Evolutionary conservation across 2,329 filamentous ascomycete species (phyloP).

Genomic region (Diaporthe citri): DNA sequence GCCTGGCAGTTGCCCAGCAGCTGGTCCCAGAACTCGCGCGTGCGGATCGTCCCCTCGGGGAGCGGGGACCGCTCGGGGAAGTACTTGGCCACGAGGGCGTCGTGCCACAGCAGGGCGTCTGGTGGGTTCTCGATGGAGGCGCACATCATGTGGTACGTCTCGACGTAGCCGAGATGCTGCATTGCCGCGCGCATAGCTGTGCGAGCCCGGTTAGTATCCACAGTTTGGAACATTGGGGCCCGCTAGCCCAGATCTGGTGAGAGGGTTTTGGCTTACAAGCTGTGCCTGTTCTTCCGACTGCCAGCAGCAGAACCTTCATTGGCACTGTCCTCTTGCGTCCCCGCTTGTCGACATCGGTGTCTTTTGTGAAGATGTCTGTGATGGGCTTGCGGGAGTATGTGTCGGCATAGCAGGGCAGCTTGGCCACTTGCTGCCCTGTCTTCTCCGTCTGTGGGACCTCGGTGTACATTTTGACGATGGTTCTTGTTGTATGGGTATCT

Average conservation of each 20-base stretch:
- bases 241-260: background rate
- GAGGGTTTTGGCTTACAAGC: conserved; percentile 64
- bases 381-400: conserved; percentile 56
- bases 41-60: conserved; percentile 45
- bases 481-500: background rate
- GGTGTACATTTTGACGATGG: conserved; percentile 35
- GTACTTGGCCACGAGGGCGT: conserved; percentile 68
- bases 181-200: conserved; percentile 74
- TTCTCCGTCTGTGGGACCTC: conserved; percentile 9
- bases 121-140: conserved; percentile 76
- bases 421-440: conserved; percentile 30
- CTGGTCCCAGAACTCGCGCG: conserved; percentile 77
- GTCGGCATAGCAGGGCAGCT: conserved; percentile 44
- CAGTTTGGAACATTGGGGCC: background rate
- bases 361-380: conserved; percentile 72
- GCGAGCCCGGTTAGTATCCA: conserved; percentile 7
- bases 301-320: conserved; percentile 79
- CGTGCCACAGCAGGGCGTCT: conserved; percentile 78
- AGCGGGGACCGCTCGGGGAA: conserved; percentile 71
- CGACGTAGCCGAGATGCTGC: conserved; percentile 74
- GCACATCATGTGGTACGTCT: conserved; percentile 82
- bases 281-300: conserved; percentile 78
- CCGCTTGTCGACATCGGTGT: conserved; percentile 76
- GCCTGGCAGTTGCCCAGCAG: conserved; percentile 75
- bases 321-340: conserved; percentile 75